Base-by-base conservation (phyloP, 2,329 filamentous ascomycete genomes). In the Exophiala sideris region DNA sequence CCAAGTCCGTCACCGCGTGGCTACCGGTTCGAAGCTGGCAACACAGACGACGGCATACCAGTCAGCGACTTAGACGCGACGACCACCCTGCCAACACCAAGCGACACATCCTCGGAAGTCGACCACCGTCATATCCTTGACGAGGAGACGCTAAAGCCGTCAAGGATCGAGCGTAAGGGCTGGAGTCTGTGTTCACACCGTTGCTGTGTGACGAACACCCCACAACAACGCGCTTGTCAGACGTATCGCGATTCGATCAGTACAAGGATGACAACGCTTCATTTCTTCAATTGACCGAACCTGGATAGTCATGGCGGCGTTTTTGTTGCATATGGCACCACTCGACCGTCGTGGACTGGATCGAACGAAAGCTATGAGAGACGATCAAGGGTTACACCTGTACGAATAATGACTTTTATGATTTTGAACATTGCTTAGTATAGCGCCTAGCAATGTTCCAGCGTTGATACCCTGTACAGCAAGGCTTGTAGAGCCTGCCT, bases 111-210 rank as follows among this genome's bases (percentile, higher is more conserved):
- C 41, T 29, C n/a, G 3, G 21, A 20, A 11, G 20, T 29, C 3
- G 41, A 29, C 11, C 41, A 44, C 21, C n/a, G 3, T 24, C 41
- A 44, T 24, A 2, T 8, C 20, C 7, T 44, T 44, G 9, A 29
- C 20, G 48, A 54, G 14, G 54, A 59, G 11, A 59, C 57, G 3
- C 20, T 57, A 18, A 52, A 57, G 32, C 57, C 57, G 2, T 41
- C 29, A 24, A 54, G 53, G 33, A 52, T 29, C 40, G 51, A 52
- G 16, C 57, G 57, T 38, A 51, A 45, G 36, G 45, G 5, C 14
- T 56, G 10, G 49, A 39, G 14, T 47, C 41, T 21, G 18, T 59
- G n/a, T 59, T 56, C 36, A 18, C 46, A 10, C 1, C 36, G 11
- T 29, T 29, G 24, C 7, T 29, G 24, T 29, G 7, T 8, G 24